Evolutionary conservation across 2,329 filamentous ascomycete genomes (phyloP), one percentile per base, ranked within the genome.

Genomic region (Blastomyces silverae): DNA sequence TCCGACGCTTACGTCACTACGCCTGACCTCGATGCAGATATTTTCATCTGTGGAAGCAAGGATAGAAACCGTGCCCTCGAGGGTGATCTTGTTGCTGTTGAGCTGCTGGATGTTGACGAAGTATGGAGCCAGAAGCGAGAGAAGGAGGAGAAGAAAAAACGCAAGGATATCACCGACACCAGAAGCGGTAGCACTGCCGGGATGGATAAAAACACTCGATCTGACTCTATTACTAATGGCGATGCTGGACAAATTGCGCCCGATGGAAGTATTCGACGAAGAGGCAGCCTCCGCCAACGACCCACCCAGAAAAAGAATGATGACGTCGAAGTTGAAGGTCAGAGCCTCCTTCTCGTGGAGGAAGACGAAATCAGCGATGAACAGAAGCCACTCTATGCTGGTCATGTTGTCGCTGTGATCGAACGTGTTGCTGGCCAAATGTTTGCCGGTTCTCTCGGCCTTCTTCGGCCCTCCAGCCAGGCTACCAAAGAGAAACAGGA

Each of bases 221-320:
- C 77, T 75, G 84, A 89, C 74, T 84, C 84, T 69, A 81, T 82
- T 64, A 79, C 81, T 53, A 86, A 84, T 70, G 84, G 84, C 66
- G 87, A 89, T 63, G 85, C 88, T 66, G 84, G 84, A 70, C 79
- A 82, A 66, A 77, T 82, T 68, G 83, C 83, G 63, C 81, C 83
- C 64, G 93, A 97, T 72, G 92, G 92, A 72, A 91, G 92, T 66
- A 87, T 99, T 69, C 90, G 93, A 71, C 87, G 94, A 70, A 90
- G 94, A 73, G 94, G 94, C 70, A 97, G 93, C 84, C 85, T 99
- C 70, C 89, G 94, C 73, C 94, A 97, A 81, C 89, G 94, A 63
- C 94, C 94, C 10, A 97, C 93, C 0, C 94, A 99, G 79, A 99
- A 99, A 87, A 99, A 99, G 86, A 99, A 99, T 69, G 94, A 99